phyloP scores from a whole-genome alignment of 371 early-diverging fungal genomes.

The Rhizopus sp. region DNA sequence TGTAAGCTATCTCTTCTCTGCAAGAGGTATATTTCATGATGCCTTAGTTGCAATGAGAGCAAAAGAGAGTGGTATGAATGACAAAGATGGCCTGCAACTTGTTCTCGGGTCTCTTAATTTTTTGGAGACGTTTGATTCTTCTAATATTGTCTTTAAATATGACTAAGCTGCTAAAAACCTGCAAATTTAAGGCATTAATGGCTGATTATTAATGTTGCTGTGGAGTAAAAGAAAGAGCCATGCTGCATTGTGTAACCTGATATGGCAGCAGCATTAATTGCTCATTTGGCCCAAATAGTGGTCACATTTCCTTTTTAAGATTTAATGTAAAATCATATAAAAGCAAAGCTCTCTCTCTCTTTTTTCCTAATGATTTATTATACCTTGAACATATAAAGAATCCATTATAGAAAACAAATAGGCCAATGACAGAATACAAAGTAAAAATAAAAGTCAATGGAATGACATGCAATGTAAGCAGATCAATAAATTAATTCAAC shows the following conservation, averaged over 20 bases:
- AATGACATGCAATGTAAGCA: constrained; percentile 39
- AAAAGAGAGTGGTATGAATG: too few species aligned
- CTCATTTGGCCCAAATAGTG: constrained; percentile 6
- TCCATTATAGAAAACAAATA: neutral
- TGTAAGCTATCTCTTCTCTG: too few species aligned
- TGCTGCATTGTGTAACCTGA: neutral
- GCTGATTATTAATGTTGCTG: neutral
- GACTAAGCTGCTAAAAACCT: too few species aligned
- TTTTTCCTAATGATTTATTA: neutral
- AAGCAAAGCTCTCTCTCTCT: constrained; percentile 3
- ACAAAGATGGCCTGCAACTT: too few species aligned
- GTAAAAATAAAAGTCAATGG: constrained; percentile 25
- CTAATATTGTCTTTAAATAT: too few species aligned
- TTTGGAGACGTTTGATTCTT: too few species aligned
- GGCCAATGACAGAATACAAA: constrained; percentile 11
- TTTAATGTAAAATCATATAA: neutral
- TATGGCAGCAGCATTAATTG: constrained; percentile 16
- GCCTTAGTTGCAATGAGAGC: too few species aligned
- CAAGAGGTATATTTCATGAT: too few species aligned
- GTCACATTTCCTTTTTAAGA: constrained; percentile 19
- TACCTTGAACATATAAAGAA: neutral
- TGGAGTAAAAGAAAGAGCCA: neutral
- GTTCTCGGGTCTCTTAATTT: too few species aligned
- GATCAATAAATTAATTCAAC: neutral
- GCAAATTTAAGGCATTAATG: neutral